Base-by-base conservation (phyloP, 352 stramenopile species). In the Phytophthora rubi region DNA sequence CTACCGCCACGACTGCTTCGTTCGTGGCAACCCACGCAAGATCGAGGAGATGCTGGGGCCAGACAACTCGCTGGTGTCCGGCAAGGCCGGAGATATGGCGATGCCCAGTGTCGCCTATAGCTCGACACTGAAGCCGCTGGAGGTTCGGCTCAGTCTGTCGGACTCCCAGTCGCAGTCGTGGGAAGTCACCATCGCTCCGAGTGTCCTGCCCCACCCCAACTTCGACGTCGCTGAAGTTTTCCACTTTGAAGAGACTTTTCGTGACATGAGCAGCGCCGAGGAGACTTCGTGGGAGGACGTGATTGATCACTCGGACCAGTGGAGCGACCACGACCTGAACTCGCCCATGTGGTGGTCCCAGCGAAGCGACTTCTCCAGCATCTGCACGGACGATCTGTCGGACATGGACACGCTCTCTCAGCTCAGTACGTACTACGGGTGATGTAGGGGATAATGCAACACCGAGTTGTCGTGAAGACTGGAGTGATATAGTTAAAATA, bases 381-480 rank as follows among this genome's bases (percentile, higher is more conserved):
- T 88, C n/a, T 77, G 72, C 18, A 79, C 83, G 4, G 83, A 89
- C n/a, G 83, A 91, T 35, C 60, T 88, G 12, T 81, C 81, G 3
- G 81, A 88, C 53, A 80, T 85, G 35, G 80, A 87, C 23, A 53
- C 69, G 0, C 68, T 87, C 18, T 91, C 81, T 30, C 81, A 89
- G 47, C 74, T 83, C 49, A 85, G 68, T 16, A n/a, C 12, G 15
- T 45, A 45, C 39, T 45, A n/a, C 15, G 39, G 39, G 1, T 45
- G 15, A 45, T 12, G 35, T 16, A 44, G 12, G 35, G 12, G 35
- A 3, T 44, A 1, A 16, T 44, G 33, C 2, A 39, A 39, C 9
- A 10, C 33, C 1, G 33, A 39, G 4, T 44, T 4, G 6, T 45
- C 13, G 37, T 12, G 37, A 45, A 18, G 39, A 45, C 39, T 45